A percentile compares a stretch with the other conserved stretches of the same genome.
Evolutionary conservation across 2,329 filamentous ascomycete species (phyloP).

Genomic region (Colletotrichum tanaceti): DNA sequence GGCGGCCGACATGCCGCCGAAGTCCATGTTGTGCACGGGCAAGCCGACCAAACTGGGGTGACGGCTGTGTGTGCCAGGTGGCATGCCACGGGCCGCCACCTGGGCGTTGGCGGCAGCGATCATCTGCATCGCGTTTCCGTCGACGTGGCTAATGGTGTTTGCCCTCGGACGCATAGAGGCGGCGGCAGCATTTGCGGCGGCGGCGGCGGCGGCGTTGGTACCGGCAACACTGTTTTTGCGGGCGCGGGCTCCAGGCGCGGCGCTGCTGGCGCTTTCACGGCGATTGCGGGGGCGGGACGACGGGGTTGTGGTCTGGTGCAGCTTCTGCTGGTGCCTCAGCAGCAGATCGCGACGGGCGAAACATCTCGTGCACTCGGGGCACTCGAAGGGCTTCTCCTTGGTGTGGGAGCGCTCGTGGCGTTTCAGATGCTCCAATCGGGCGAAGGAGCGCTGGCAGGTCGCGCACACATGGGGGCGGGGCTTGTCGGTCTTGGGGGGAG

Average conservation of each 20-base stretch:
- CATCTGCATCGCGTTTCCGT: constrained; percentile 79
- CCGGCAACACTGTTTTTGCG: constrained; percentile 92
- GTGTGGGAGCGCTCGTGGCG: constrained; percentile 98
- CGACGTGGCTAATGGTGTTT: constrained; percentile 96
- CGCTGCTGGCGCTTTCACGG: constrained; percentile 85
- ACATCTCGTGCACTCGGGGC: constrained; percentile 91
- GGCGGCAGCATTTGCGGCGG: constrained; percentile 60
- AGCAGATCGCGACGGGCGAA: constrained; percentile 94
- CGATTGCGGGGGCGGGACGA: constrained; percentile 88
- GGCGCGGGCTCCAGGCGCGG: constrained; percentile 74
- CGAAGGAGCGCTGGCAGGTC: constrained; percentile 92
- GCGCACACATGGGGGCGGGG: constrained; percentile 93
- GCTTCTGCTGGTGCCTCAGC: constrained; percentile 96
- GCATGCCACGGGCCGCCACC: constrained; percentile 59
- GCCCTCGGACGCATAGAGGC: constrained; percentile 85
- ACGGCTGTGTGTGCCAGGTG: constrained; percentile 64
- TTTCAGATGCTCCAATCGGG: constrained; percentile 94
- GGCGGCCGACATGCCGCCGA: constrained; percentile 77
- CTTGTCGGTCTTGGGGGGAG: constrained; percentile 95
- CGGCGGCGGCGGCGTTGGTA: constrained; percentile 51
- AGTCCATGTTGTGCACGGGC: constrained; percentile 69
- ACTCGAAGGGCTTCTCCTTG: constrained; percentile 99
- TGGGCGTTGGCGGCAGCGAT: constrained; percentile 70
- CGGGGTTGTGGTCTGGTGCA: constrained; percentile 92
- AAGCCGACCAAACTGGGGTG: constrained; percentile 81